A percentile compares a stretch with the other conserved stretches of the same genome.
Evolutionary conservation across 768 basidiomycete genomes (phyloP).

Genomic region (Kwoniella bestiolae): DNA sequence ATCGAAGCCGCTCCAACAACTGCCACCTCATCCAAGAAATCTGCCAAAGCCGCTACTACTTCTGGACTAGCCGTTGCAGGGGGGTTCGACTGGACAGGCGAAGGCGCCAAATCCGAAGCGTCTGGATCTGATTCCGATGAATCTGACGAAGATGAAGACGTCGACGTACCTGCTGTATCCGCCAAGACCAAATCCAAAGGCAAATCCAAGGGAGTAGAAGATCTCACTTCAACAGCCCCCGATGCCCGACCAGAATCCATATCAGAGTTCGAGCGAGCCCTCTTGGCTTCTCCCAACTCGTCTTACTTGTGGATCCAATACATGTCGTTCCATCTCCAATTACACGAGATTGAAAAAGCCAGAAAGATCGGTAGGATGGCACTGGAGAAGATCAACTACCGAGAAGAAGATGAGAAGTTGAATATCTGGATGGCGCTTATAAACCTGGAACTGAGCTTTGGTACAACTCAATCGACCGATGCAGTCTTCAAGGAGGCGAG

Average conservation of each 20-base stretch:
- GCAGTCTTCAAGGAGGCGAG: conserved; percentile 86
- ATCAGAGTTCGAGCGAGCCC: conserved; percentile 88
- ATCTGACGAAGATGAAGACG: conserved; percentile 33
- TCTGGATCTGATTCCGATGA: conserved; percentile 61
- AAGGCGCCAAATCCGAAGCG: conserved; percentile 52
- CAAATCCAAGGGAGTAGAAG: conserved; percentile 59
- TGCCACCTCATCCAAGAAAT: conserved; percentile 12
- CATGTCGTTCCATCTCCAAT: conserved; percentile 96
- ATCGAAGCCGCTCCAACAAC: conserved; percentile 20
- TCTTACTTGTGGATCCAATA: conserved; percentile 99
- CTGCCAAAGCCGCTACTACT: conserved; percentile 19
- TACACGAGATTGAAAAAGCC: conserved; percentile 96
- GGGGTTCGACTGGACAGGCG: conserved; percentile 57
- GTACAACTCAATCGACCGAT: conserved; percentile 78
- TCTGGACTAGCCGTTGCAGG: conserved; percentile 43
- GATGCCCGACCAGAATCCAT: conserved; percentile 84
- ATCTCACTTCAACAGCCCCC: conserved; percentile 80
- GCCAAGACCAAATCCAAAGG: conserved; percentile 9
- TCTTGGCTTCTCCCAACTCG: conserved; percentile 93
- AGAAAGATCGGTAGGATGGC: conserved; percentile 83
- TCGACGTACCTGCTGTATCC: conserved; percentile 52
- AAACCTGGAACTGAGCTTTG: conserved; percentile 92
- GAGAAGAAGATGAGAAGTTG: conserved; percentile 92
- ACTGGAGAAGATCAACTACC: conserved; percentile 83
- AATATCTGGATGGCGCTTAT: conserved; percentile 97